Conservation (phyloP, 2,329 filamentous ascomycete genomes). For the Trichoderma sp. region DNA sequence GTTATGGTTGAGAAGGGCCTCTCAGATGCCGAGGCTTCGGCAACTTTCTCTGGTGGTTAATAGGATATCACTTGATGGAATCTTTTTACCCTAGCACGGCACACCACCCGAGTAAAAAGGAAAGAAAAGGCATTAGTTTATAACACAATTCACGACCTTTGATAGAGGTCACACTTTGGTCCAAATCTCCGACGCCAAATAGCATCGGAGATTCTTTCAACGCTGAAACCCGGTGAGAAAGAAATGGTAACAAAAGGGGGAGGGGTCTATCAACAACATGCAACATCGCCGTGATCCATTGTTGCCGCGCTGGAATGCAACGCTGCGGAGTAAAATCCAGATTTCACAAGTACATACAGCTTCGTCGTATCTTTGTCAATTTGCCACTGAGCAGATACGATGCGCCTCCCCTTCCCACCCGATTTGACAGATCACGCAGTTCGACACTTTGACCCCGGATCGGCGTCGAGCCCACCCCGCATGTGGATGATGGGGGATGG, state of each 20-base stretch:
- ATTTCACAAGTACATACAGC: background rate
- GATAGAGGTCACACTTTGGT: background rate
- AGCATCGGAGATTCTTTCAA: background rate
- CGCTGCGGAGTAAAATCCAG: background rate
- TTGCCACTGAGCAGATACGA: background rate
- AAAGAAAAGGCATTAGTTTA: background rate
- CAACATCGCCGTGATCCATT: background rate
- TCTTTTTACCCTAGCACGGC: background rate
- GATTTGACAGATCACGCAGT: constrained; percentile 10
- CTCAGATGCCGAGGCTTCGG: background rate
- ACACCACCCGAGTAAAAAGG: background rate
- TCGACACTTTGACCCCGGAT: constrained; percentile 2
- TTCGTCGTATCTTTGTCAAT: background rate
- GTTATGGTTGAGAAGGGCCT: background rate
- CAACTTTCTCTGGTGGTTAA: background rate
- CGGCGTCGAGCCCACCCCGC: constrained; percentile 3
- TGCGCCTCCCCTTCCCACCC: background rate
- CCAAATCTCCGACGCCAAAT: background rate
- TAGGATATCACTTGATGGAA: background rate
- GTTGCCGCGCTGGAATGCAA: background rate
- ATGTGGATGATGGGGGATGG: background rate
- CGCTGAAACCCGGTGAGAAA: background rate
- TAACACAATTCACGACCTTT: background rate
- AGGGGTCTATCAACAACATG: background rate
- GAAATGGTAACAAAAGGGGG: background rate